These are phyloP conservation scores for Lichtheimia hyalospora DNA, from an alignment of 371 early-diverging fungal genomes.

Conservation along the genomic window DNA sequence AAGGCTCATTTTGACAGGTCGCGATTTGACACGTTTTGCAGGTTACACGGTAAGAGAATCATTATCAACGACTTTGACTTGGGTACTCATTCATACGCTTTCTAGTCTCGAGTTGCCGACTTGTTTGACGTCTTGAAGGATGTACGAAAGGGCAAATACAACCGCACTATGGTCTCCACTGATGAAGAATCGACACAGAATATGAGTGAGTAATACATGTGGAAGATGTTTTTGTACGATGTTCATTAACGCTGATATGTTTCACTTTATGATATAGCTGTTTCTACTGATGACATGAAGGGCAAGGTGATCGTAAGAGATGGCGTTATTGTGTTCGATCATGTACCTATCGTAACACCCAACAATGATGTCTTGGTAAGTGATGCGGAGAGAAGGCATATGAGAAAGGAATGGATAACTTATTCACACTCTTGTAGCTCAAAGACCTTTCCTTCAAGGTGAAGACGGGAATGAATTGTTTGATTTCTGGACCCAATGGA, in stretches of 20 bases:
- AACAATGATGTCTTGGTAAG: constrained; percentile 87
- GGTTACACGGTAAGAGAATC: constrained; percentile 57
- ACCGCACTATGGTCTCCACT: constrained; percentile 58
- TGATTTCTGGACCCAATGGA: constrained; percentile 93
- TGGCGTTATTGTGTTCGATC: constrained; percentile 79
- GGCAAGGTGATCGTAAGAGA: constrained; percentile 65
- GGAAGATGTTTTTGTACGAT: too few relatives aligned
- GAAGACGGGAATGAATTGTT: constrained; percentile 78
- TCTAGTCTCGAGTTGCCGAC: constrained; percentile 73
- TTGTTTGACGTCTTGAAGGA: constrained; percentile 73
- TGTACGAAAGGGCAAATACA: constrained; percentile 67
- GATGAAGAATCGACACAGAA: constrained; percentile 35
- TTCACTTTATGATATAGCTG: neutral
- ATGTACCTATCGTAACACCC: constrained; percentile 91
- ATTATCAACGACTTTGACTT: neutral
- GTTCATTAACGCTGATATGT: too few relatives aligned
- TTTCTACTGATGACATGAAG: constrained; percentile 35
- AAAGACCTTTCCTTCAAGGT: constrained; percentile 83
- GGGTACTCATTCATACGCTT: neutral
- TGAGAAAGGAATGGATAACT: neutral
- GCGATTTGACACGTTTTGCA: constrained; percentile 81
- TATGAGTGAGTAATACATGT: constrained; percentile 19
- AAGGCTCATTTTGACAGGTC: constrained; percentile 77
- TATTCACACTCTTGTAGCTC: constrained; percentile 18
- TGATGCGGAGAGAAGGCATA: neutral